Evolutionary conservation across 805 yeast species (phyloP).

Genomic region (Yarrowia bubula): DNA sequence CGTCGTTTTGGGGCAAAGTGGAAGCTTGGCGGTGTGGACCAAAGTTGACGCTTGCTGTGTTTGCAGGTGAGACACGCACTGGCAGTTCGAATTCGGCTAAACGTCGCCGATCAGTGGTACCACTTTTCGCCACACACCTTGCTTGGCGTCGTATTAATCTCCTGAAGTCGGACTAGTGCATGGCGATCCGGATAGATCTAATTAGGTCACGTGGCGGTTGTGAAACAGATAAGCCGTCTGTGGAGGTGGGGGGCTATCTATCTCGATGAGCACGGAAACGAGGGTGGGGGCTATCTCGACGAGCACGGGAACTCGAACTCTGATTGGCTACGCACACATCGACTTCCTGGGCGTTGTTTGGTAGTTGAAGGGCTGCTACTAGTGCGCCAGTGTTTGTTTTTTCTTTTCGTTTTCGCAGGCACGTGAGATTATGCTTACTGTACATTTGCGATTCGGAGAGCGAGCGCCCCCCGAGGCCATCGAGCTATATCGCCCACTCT

Average conservation of each 20-base stretch:
- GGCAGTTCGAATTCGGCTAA: background rate
- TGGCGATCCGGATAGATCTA: conserved; percentile 24
- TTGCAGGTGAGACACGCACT: conserved; percentile 4
- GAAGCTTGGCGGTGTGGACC: background rate
- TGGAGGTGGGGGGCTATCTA: no score
- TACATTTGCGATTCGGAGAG: no score
- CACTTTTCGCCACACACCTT: background rate
- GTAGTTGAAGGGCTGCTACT: background rate
- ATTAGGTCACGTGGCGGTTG: background rate
- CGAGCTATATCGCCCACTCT: background rate
- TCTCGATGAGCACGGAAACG: background rate
- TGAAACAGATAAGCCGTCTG: background rate
- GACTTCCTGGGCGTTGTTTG: background rate
- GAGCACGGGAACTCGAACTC: background rate
- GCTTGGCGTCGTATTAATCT: background rate
- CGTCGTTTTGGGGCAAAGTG: background rate
- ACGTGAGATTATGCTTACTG: background rate
- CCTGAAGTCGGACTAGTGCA: background rate
- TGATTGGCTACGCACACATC: background rate
- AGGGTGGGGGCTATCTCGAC: background rate
- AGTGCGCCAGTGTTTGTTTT: background rate
- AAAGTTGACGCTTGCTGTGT: conserved; percentile 3
- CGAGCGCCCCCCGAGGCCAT: background rate
- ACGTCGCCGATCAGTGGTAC: conserved; percentile 20
- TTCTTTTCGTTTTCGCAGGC: background rate